Evolutionary conservation across 179 eudicot species (phyloP).

Genomic region (Gypsophila paniculata): DNA sequence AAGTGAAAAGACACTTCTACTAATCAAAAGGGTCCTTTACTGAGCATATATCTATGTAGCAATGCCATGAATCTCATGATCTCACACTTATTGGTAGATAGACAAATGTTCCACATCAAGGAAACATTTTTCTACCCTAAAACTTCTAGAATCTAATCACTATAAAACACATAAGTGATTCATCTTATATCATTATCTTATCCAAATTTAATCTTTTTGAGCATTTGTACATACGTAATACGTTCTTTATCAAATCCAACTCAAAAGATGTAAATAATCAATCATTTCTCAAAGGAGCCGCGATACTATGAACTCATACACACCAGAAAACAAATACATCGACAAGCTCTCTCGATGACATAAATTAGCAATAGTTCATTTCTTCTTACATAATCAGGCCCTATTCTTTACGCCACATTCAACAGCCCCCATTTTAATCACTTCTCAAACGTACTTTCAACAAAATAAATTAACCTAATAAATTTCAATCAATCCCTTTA

Average conservation of each 20-base stretch:
- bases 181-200: too few relatives aligned
- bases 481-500: too few relatives aligned
- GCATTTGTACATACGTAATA: neutral
- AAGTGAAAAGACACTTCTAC: neutral
- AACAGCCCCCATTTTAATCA: too few relatives aligned
- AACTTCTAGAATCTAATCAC: neutral
- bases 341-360: neutral
- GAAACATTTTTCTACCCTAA: neutral
- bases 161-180: too few relatives aligned
- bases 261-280: neutral
- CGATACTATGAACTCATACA: neutral
- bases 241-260: too few relatives aligned
- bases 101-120: neutral
- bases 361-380: neutral
- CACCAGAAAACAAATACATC: neutral
- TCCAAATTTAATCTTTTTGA: neutral
- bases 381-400: neutral
- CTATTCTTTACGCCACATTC: neutral
- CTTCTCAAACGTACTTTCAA: neutral
- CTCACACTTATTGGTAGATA: neutral
- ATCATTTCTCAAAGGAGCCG: neutral
- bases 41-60: neutral
- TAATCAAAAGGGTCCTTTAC: neutral
- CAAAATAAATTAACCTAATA: neutral
- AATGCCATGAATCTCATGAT: neutral